Conservation (phyloP, 306 rosid species). For the Hippophae tibetana region DNA sequence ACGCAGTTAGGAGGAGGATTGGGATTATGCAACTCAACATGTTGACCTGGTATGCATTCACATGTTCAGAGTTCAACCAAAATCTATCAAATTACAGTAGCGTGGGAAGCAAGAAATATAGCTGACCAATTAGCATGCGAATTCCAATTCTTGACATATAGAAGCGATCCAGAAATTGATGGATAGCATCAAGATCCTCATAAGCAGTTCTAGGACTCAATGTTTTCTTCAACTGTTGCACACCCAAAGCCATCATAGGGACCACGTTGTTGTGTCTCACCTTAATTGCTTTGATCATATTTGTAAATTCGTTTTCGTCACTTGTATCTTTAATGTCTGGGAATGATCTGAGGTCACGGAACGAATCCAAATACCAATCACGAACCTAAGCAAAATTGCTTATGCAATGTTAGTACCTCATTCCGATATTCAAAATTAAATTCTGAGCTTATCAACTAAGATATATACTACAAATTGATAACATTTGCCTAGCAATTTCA, state of each 20-base stretch:
- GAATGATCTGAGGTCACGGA: conserved; percentile 73
- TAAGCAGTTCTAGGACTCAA: conserved; percentile 38
- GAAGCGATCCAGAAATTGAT: conserved; percentile 86
- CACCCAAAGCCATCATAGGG: conserved; percentile 93
- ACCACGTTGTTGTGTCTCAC: conserved; percentile 98
- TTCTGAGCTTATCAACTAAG: not conserved
- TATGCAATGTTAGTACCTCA: conserved; percentile 5
- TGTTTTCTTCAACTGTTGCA: conserved; percentile 83
- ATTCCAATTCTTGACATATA: conserved; percentile 98
- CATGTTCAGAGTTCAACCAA: conserved; percentile 14
- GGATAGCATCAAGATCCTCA: conserved; percentile 68
- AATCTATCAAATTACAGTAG: conserved; percentile 4
- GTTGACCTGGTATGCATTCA: conserved; percentile 59
- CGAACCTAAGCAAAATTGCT: conserved; percentile 45
- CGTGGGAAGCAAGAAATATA: conserved; percentile 3
- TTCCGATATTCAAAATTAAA: not conserved
- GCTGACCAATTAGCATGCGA: conserved; percentile 90
- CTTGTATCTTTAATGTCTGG: conserved; percentile 59
- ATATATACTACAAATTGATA: not conserved
- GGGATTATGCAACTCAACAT: conserved; percentile 93
- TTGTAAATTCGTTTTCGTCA: conserved; percentile 67
- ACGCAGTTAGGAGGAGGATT: conserved; percentile 68
- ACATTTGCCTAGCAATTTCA: not conserved
- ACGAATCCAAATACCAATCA: conserved; percentile 93
- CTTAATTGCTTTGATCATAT: conserved; percentile 88